Percentiles rank a stretch among this genome's conserved stretches.
Conservation (phyloP, 1,284 basidiomycete species). For the Heterobasidion parviporum region DNA sequence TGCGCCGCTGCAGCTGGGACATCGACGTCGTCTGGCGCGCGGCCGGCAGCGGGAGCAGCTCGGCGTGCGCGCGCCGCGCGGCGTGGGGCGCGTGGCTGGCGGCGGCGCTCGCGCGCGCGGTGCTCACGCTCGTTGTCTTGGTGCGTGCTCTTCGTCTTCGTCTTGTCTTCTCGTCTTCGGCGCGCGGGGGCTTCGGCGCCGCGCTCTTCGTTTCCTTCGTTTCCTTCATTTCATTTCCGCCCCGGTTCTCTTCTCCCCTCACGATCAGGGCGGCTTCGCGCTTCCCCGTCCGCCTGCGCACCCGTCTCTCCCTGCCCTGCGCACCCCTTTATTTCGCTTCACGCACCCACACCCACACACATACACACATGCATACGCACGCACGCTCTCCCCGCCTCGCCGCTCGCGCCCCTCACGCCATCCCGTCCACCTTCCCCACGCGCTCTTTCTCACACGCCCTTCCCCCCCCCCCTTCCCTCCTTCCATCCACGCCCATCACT, state of each 20-base stretch:
- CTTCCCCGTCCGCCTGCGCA: no score
- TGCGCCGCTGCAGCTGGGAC: conserved; percentile 47
- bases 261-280: background rate
- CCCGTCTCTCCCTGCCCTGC: no score
- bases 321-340: no score
- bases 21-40: conserved; percentile 57
- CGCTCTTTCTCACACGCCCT: no score
- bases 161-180: conserved; percentile 63
- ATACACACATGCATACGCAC: no score
- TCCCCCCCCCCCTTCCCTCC: no score
- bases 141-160: background rate
- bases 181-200: conserved; percentile 4
- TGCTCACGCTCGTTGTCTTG: conserved; percentile 35
- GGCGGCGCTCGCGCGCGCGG: conserved; percentile 40
- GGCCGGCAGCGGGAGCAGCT: conserved; percentile 10
- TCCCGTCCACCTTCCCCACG: no score
- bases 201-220: background rate
- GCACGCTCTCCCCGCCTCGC: no score
- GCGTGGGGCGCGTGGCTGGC: conserved; percentile 46
- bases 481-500: no score
- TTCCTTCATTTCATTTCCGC: background rate
- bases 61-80: conserved; percentile 18
- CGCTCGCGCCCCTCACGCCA: no score
- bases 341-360: no score
- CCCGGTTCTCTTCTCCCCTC: no score